Percentiles rank a stretch among this genome's conserved stretches.
phyloP scores from a whole-genome alignment of 192 early-diverging fungal species.

The Coemansia sp. region DNA sequence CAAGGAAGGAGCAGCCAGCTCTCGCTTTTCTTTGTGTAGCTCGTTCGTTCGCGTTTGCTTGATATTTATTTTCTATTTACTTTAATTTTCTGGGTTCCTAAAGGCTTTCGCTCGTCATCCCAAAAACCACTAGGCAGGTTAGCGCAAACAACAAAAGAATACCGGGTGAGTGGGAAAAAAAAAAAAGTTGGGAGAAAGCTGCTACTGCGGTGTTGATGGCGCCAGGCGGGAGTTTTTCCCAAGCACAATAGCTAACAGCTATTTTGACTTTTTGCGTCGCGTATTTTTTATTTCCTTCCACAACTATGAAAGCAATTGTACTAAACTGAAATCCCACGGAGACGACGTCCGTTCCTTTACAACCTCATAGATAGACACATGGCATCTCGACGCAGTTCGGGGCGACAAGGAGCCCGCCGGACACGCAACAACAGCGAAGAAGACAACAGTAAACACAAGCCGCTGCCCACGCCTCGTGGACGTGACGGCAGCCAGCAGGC shows the following conservation, averaged over 20 bases:
- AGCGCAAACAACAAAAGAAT: neutral
- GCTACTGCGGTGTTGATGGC: neutral
- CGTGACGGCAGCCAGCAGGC: conserved; percentile 1
- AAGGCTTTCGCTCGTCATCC: neutral
- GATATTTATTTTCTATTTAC: neutral
- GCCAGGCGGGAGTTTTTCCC: neutral
- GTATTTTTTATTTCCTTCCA: neutral
- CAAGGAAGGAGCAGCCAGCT: neutral
- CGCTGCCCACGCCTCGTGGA: conserved; percentile 4
- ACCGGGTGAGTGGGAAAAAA: neutral
- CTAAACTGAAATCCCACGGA: neutral
- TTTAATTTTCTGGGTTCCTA: neutral
- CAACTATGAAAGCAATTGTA: neutral
- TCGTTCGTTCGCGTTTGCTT: neutral
- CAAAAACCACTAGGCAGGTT: neutral
- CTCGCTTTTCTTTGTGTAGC: neutral
- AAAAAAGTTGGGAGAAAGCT: neutral
- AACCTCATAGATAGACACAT: conserved; percentile 12
- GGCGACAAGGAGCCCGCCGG: neutral
- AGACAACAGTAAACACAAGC: conserved; percentile 2
- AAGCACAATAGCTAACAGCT: neutral
- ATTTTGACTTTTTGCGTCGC: neutral
- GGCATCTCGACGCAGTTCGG: conserved; percentile 8
- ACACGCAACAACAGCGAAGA: conserved; percentile 1
- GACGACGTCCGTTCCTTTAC: neutral